Evolutionary conservation across 140 eudicot species (phyloP), one percentile per base, ranked within the genome.

Genomic region (Bidens hawaiensis): DNA sequence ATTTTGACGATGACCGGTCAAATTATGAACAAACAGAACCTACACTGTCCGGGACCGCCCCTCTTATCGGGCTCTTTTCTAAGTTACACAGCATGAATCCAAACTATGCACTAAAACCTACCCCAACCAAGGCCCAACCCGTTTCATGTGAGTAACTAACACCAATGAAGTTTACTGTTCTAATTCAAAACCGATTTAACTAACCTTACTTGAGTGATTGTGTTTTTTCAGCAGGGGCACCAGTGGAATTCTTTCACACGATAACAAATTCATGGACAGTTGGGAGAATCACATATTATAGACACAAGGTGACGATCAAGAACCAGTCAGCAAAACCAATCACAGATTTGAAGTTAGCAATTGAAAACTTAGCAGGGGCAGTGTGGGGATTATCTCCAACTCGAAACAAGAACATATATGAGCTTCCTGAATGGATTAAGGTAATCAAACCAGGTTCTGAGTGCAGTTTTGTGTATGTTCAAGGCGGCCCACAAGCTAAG

Each of bases 401-500:
- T 36, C 77, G 22, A 51, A 64, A 76, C 56, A 93, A 88, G 80
- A 79, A 76, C 71, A 67, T 61, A 38, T 93, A 85, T 38, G 77
- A 72, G 47, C 78, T 85, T 59, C 99, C 99, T 14, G 40, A 68
- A n/a, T 79, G 94, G 88, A 52, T 67, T 7, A 87, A 85, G 62
- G 79, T 82, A 42, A 23, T 93, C 60, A 56, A 75, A 42, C 81
- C 96, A 30, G 89, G 89, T 66, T 74, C 85, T 1, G 94, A 88
- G 58, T 81, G 70, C 74, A 83, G 67, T 61, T 85, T 93, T 46
- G 87, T 93, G 10, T 93, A 93, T 51, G 75, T 88, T 69, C 99
- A 93, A 77, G 99, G 99, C 21, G 99, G 99, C 14, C 82, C 96
- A 14, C 99, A 93, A 78, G 96, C 99, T 49, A 82, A 83, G 78